Conservation (phyloP, 2,329 filamentous ascomycete species). For the Moelleriella libera region DNA sequence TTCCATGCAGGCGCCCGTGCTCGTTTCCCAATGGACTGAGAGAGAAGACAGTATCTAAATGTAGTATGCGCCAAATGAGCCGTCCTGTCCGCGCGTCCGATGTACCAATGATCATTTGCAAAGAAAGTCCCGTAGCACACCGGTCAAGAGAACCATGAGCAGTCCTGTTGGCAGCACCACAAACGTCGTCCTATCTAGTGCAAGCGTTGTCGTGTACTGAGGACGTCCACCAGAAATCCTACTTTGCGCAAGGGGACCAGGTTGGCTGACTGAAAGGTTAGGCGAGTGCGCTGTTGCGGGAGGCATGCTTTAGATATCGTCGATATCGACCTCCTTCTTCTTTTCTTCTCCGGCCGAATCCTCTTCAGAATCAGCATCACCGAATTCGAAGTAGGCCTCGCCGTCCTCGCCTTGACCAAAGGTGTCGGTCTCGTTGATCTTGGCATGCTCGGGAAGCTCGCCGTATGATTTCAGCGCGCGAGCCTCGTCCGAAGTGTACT, state of each 20-base stretch:
- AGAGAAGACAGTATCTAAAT: slow-evolving; percentile 48
- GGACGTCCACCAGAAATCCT: no score
- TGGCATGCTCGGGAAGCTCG: slow-evolving; percentile 90
- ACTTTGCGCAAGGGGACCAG: no score
- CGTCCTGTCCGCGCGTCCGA: no score
- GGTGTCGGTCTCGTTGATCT: slow-evolving; percentile 99
- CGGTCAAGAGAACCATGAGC: no score
- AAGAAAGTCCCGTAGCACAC: no score
- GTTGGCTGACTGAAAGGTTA: neutral
- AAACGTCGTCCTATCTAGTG: no score
- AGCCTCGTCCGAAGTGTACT: slow-evolving; percentile 93
- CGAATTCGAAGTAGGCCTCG: slow-evolving; percentile 97
- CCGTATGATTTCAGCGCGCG: slow-evolving; percentile 92
- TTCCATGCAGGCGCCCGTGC: neutral
- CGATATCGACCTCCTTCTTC: slow-evolving; percentile 77
- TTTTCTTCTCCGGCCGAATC: slow-evolving; percentile 41
- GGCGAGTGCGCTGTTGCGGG: no score
- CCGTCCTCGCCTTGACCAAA: slow-evolving; percentile 85
- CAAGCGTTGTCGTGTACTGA: no score
- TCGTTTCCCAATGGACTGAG: slow-evolving; percentile 27
- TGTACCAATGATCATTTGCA: no score
- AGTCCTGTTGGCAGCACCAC: no score
- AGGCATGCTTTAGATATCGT: slow-evolving; percentile 62
- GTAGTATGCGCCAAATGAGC: no score
- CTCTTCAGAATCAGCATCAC: slow-evolving; percentile 63